Conservation (phyloP, 2,329 filamentous ascomycete genomes). For the Apiospora phragmitis region DNA sequence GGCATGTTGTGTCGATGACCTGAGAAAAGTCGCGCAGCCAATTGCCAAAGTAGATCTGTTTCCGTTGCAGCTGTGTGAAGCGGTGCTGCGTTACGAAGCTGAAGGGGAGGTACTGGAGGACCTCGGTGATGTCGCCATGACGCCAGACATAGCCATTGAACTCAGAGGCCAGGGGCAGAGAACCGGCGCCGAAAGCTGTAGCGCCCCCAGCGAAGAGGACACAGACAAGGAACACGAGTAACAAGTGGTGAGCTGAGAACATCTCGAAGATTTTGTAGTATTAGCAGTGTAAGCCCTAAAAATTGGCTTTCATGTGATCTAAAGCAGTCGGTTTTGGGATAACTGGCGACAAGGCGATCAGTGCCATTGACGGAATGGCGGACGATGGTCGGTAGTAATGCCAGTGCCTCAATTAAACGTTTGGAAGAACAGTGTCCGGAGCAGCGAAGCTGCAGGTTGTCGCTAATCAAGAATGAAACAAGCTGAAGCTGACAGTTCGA, state of each 20-base stretch:
- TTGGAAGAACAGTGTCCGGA: neutral
- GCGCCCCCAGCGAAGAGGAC: conserved; percentile 30
- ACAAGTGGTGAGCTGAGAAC: neutral
- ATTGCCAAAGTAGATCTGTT: conserved; percentile 44
- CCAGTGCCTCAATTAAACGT: neutral
- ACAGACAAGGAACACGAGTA: conserved; percentile 34
- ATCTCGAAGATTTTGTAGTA: neutral
- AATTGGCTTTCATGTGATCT: neutral
- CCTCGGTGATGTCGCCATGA: conserved; percentile 41
- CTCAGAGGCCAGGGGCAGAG: conserved; percentile 36
- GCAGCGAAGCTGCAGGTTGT: neutral
- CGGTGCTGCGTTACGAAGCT: conserved; percentile 39
- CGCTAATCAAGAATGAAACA: neutral
- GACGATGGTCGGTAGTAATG: neutral
- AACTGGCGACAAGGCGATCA: neutral
- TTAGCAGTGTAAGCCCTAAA: neutral
- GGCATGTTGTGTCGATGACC: conserved; percentile 54
- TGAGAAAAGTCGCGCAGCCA: conserved; percentile 52
- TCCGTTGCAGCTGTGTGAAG: conserved; percentile 39
- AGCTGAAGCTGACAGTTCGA: neutral
- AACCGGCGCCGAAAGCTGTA: conserved; percentile 40
- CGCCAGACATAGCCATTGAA: conserved; percentile 44
- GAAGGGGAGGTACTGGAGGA: conserved; percentile 36
- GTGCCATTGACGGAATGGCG: neutral
- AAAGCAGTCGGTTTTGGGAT: neutral